These are phyloP conservation scores for Phytophthora sojae DNA, from an alignment of 352 stramenopile species.

Conservation along the genomic window DNA sequence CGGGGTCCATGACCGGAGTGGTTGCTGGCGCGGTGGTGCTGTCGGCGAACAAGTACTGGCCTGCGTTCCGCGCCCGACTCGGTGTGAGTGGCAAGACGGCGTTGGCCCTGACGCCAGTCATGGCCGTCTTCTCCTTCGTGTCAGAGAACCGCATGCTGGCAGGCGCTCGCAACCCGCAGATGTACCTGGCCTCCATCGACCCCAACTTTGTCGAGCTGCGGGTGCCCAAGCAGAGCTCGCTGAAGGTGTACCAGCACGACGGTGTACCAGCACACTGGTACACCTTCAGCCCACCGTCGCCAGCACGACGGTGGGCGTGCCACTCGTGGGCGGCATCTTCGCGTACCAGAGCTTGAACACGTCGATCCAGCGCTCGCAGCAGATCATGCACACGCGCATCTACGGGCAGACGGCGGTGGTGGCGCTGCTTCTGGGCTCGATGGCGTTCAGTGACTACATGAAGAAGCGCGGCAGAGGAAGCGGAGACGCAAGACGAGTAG, in stretches of 20 bases:
- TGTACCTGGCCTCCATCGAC: conserved; percentile 62
- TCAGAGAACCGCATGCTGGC: conserved; percentile 56
- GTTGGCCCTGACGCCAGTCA: conserved; percentile 54
- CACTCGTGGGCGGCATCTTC: conserved; percentile 69
- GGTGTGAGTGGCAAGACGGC: conserved; percentile 71
- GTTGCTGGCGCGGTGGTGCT: conserved; percentile 40
- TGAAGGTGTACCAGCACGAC: conserved; percentile 62
- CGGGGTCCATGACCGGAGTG: conserved; percentile 38
- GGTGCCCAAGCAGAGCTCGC: conserved; percentile 29
- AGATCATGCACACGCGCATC: conserved; percentile 82
- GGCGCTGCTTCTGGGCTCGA: conserved; percentile 63
- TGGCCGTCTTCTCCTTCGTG: conserved; percentile 62
- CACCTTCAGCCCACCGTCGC: too few relatives aligned
- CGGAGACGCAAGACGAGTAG: conserved; percentile 4
- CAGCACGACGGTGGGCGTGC: conserved; percentile 55
- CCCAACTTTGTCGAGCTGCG: conserved; percentile 40
- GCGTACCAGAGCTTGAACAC: conserved; percentile 60
- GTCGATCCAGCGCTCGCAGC: conserved; percentile 64
- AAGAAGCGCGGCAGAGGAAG: conserved; percentile 42
- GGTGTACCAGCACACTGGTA: too few relatives aligned
- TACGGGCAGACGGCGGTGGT: conserved; percentile 71
- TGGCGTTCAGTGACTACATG: conserved; percentile 84
- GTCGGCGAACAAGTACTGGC: conserved; percentile 57
- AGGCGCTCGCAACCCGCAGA: conserved; percentile 66
- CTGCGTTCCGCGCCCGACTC: conserved; percentile 63